phyloP scores from a whole-genome alignment of 441 rosid species.

The Daphne laureola region DNA sequence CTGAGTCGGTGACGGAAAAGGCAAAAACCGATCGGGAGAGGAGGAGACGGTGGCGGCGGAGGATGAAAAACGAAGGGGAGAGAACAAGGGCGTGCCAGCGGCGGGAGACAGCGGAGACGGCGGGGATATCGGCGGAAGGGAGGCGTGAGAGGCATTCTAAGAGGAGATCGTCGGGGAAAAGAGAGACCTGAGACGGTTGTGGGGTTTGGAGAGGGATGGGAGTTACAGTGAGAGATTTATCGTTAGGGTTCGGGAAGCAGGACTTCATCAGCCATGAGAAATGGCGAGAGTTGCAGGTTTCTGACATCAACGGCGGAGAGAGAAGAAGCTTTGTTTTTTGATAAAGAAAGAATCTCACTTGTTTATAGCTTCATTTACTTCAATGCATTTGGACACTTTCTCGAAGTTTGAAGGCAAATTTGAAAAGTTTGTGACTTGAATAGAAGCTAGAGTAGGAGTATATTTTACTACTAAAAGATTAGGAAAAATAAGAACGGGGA shows the following conservation, averaged over 20 bases:
- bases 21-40: conserved; percentile 47
- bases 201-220: conserved; percentile 18
- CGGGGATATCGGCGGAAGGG: conserved; percentile 53
- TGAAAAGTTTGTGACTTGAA: too few relatives aligned
- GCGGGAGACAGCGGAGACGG: conserved; percentile 59
- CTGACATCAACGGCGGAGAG: conserved; percentile 35
- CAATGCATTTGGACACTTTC: too few relatives aligned
- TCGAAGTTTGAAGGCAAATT: too few relatives aligned
- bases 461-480: too few relatives aligned
- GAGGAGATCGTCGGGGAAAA: conserved; percentile 73
- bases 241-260: conserved; percentile 63
- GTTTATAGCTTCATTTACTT: too few relatives aligned
- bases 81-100: conserved; percentile 70
- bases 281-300: conserved; percentile 78
- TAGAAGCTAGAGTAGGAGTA: too few relatives aligned
- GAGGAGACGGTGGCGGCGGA: conserved; percentile 45
- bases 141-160: conserved; percentile 62
- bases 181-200: conserved; percentile 25
- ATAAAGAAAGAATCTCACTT: too few relatives aligned
- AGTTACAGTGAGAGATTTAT: conserved; percentile 20
- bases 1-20: conserved; percentile 35
- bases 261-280: conserved; percentile 91
- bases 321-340: background rate
- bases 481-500: too few relatives aligned
- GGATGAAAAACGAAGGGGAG: conserved; percentile 47